phyloP scores from a whole-genome alignment of 305 asterid genomes.

The Solanum hybrid region DNA sequence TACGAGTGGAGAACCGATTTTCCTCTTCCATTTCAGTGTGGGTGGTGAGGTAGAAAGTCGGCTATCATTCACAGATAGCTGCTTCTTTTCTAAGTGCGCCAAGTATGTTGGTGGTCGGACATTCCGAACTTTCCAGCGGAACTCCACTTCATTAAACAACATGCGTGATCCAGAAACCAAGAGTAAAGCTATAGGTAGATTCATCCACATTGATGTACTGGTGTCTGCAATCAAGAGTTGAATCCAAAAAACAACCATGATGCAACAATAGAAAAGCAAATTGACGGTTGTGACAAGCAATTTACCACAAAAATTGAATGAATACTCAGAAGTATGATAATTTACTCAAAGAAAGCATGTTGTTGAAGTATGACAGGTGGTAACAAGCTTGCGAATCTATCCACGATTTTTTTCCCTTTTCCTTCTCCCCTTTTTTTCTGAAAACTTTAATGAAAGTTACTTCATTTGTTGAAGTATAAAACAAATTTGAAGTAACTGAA shows the following conservation, averaged over 20 bases:
- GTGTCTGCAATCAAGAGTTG: slow-evolving; percentile 56
- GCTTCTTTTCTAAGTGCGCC: slow-evolving; percentile 83
- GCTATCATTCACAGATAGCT: slow-evolving; percentile 71
- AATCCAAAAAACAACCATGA: slow-evolving; percentile 3
- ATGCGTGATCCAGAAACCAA: slow-evolving; percentile 67
- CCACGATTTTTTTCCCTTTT: not conserved
- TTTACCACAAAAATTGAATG: not conserved
- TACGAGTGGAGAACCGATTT: slow-evolving; percentile 72
- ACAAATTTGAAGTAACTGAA: not conserved
- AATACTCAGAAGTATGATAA: not conserved
- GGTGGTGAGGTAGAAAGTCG: slow-evolving; percentile 53
- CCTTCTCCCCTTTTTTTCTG: not conserved
- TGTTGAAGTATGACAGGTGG: not conserved
- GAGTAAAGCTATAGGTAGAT: slow-evolving; percentile 75
- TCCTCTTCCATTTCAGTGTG: slow-evolving; percentile 79
- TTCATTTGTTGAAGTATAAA: not conserved
- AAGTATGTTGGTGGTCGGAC: slow-evolving; percentile 46
- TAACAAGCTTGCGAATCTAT: not conserved
- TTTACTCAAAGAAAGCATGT: not conserved
- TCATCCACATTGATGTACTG: slow-evolving; percentile 94
- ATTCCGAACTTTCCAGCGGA: slow-evolving; percentile 67
- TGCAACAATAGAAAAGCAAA: not conserved
- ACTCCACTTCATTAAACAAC: slow-evolving; percentile 70
- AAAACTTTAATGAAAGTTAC: not conserved
- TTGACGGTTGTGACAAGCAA: not conserved